Evolutionary conservation across 768 basidiomycete genomes (phyloP).

Genomic region (Mrakia frigida): DNA sequence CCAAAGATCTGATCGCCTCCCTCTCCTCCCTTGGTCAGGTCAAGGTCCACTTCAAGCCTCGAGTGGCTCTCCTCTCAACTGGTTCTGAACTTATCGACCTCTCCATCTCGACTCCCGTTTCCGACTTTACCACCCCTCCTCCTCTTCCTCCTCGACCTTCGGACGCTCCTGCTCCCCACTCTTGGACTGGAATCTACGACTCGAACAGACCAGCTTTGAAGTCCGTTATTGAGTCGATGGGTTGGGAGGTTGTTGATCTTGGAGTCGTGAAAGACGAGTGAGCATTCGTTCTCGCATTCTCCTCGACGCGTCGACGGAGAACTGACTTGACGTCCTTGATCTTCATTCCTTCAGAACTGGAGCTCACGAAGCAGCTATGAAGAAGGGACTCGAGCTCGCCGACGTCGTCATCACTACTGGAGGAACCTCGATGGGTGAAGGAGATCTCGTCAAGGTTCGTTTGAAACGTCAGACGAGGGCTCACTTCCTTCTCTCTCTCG

Average conservation of each 20-base stretch:
- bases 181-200: conserved; percentile 74
- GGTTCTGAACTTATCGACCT: conserved; percentile 75
- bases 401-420: conserved; percentile 81
- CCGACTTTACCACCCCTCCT: not conserved
- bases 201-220: conserved; percentile 77
- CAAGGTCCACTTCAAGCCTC: conserved; percentile 62
- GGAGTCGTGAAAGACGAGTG: conserved; percentile 74
- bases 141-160: not conserved
- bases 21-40: conserved; percentile 50
- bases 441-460: conserved; percentile 64
- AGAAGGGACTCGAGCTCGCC: conserved; percentile 55
- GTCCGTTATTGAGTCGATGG: conserved; percentile 64
- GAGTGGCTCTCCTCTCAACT: conserved; percentile 75
- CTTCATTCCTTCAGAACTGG: conserved; percentile 29
- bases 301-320: conserved; percentile 48
- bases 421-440: conserved; percentile 86
- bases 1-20: not conserved
- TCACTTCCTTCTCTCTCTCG: not conserved
- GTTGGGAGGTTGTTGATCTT: conserved; percentile 71
- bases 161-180: conserved; percentile 33
- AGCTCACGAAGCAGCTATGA: conserved; percentile 51
- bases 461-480: not conserved
- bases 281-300: conserved; percentile 49
- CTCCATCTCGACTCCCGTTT: conserved; percentile 34
- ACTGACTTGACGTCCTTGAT: not conserved